phyloP scores from a whole-genome alignment of 2,329 filamentous ascomycete species.

The Sarocladium brachiariae region DNA sequence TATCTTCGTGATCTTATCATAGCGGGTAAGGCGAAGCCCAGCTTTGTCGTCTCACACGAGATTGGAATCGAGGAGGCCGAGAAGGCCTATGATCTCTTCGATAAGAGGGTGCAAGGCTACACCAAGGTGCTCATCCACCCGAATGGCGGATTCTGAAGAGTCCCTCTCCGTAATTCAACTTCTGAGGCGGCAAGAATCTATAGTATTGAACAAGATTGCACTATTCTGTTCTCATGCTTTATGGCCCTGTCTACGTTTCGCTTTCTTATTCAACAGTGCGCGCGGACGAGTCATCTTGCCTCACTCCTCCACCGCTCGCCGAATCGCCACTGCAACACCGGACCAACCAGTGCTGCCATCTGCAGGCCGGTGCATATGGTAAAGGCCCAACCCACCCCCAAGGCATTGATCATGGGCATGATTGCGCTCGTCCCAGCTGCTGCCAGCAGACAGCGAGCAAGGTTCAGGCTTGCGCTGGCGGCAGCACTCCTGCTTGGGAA shows the following conservation, averaged over 20 bases:
- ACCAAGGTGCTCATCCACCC: slow-evolving; percentile 63
- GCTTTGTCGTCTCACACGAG: slow-evolving; percentile 60
- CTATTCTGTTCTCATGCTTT: no score
- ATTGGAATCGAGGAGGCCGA: slow-evolving; percentile 56
- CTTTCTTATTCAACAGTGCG: no score
- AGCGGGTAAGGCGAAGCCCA: slow-evolving; percentile 56
- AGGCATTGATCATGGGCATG: slow-evolving; percentile 39
- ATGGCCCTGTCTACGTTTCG: no score
- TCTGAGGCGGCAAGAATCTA: no score
- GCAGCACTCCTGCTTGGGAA: slow-evolving; percentile 42
- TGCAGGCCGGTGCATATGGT: slow-evolving; percentile 38
- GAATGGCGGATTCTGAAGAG: slow-evolving; percentile 42
- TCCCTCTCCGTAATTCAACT: no score
- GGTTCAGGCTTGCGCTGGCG: slow-evolving; percentile 45
- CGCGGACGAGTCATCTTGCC: no score
- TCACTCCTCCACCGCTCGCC: slow-evolving; percentile 29
- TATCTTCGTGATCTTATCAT: slow-evolving; percentile 61
- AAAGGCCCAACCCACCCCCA: slow-evolving; percentile 40
- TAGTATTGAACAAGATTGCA: no score
- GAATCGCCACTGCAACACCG: slow-evolving; percentile 36
- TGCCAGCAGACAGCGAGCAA: slow-evolving; percentile 44
- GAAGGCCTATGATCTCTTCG: slow-evolving; percentile 58
- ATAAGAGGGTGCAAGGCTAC: slow-evolving; percentile 58
- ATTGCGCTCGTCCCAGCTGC: slow-evolving; percentile 44
- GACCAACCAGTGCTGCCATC: slow-evolving; percentile 35